These are phyloP conservation scores for Debaryomyces coudertii DNA, from an alignment of 1,139 yeast species.

Conservation along the genomic window DNA sequence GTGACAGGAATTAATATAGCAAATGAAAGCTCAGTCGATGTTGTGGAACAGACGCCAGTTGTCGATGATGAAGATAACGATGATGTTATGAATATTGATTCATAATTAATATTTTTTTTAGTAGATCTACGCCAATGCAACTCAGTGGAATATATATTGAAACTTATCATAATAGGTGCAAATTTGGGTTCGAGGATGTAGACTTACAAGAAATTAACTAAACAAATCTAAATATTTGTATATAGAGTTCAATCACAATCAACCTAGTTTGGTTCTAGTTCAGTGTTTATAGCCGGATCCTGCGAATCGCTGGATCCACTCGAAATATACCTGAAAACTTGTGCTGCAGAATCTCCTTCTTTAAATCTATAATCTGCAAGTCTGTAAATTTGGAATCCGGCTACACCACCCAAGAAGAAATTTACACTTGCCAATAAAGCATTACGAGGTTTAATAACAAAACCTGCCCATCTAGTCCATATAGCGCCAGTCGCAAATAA, in stretches of 20 bases:
- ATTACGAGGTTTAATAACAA: constrained; percentile 89
- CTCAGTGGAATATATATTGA: constrained; percentile 2
- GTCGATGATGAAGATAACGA: constrained; percentile 12
- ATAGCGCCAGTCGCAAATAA: constrained; percentile 89
- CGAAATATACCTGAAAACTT: constrained; percentile 61
- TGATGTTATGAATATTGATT: constrained; percentile 21
- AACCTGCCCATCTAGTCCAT: constrained; percentile 97
- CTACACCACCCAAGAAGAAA: constrained; percentile 89
- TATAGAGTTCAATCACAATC: neutral
- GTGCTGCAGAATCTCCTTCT: constrained; percentile 51
- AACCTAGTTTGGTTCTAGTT: neutral
- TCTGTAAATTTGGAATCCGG: constrained; percentile 80
- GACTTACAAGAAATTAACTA: neutral
- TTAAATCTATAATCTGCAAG: constrained; percentile 63
- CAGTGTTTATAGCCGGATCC: constrained; percentile 2
- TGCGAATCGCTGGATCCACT: constrained; percentile 28
- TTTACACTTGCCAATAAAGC: constrained; percentile 87
- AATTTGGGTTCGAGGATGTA: neutral
- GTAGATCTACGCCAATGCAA: neutral
- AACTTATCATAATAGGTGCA: constrained; percentile 5
- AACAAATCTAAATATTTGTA: constrained; percentile 1
- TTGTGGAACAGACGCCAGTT: neutral
- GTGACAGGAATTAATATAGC: neutral
- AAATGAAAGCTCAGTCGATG: neutral
- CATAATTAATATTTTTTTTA: neutral